phyloP scores from a whole-genome alignment of 2,329 filamentous ascomycete species.

The Microcyclosporella mali region DNA sequence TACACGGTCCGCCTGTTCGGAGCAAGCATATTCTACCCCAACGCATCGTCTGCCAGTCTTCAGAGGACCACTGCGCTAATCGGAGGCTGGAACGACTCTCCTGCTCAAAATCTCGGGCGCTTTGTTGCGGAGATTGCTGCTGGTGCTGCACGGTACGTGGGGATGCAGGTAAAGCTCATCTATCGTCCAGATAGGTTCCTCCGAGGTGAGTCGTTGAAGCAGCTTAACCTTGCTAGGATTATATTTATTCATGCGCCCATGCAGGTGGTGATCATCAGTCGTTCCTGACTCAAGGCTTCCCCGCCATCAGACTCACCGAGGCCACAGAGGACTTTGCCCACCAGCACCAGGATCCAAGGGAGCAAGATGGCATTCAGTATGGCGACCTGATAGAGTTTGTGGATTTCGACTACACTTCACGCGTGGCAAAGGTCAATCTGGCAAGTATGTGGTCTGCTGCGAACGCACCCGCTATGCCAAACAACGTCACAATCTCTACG shows the following conservation, averaged over 20 bases:
- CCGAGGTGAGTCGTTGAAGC: conserved; percentile 28
- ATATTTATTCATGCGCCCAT: too few species aligned
- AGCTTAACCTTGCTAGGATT: too few species aligned
- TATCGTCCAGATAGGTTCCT: conserved; percentile 53
- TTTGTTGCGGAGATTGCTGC: conserved; percentile 51
- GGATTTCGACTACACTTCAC: conserved; percentile 50
- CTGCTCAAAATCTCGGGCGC: conserved; percentile 50
- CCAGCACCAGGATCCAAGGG: conserved; percentile 51
- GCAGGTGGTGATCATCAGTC: conserved; percentile 49
- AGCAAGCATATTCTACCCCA: conserved; percentile 40
- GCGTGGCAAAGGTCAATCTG: conserved; percentile 51
- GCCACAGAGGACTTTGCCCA: conserved; percentile 53
- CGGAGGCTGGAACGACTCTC: conserved; percentile 51
- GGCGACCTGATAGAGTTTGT: conserved; percentile 53
- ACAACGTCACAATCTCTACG: conserved; percentile 42
- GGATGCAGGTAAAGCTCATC: conserved; percentile 52
- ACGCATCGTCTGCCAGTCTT: conserved; percentile 35
- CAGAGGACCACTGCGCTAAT: conserved; percentile 38
- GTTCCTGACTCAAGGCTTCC: conserved; percentile 51
- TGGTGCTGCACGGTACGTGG: conserved; percentile 45
- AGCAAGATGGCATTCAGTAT: conserved; percentile 47
- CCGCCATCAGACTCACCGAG: conserved; percentile 53
- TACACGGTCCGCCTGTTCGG: conserved; percentile 52
- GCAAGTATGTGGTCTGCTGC: conserved; percentile 51
- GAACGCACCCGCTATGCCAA: conserved; percentile 45